phyloP scores from a whole-genome alignment of 805 yeast species.

The Schwanniomyces polymorphus region DNA sequence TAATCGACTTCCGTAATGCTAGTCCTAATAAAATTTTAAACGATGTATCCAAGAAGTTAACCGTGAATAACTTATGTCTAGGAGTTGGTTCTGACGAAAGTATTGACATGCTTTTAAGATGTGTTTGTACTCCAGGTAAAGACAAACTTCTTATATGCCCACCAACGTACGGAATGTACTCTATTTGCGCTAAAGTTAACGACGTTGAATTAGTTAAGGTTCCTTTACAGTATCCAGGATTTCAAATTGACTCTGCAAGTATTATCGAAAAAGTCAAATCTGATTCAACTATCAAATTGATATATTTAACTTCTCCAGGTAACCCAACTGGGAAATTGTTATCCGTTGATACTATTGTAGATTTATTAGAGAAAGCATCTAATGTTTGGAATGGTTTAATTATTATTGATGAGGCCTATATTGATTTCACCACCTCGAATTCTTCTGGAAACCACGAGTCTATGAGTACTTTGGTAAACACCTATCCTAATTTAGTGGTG shows the following conservation, averaged over 20 bases:
- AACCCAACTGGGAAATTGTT: conserved; percentile 86
- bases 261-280: conserved; percentile 50
- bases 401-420: conserved; percentile 92
- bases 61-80: conserved; percentile 73
- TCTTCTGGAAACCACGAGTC: conserved; percentile 37
- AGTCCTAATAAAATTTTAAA: conserved; percentile 32
- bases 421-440: conserved; percentile 61
- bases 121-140: conserved; percentile 76
- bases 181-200: conserved; percentile 85
- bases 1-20: conserved; percentile 69
- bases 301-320: conserved; percentile 93
- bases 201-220: conserved; percentile 79
- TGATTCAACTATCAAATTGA: conserved; percentile 68
- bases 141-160: conserved; percentile 87
- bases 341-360: conserved; percentile 31
- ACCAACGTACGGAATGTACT: conserved; percentile 97
- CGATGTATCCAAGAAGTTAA: conserved; percentile 23
- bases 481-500: conserved; percentile 80
- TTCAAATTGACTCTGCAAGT: conserved; percentile 55
- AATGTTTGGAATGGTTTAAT: conserved; percentile 71
- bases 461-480: conserved; percentile 72
- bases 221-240: conserved; percentile 56
- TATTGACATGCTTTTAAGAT: conserved; percentile 84
- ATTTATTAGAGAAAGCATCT: conserved; percentile 47
- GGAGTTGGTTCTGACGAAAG: conserved; percentile 99